These are phyloP conservation scores for Xanthoceras sorbifolium DNA, from an alignment of 345 rosid genomes.

Conservation along the genomic window DNA sequence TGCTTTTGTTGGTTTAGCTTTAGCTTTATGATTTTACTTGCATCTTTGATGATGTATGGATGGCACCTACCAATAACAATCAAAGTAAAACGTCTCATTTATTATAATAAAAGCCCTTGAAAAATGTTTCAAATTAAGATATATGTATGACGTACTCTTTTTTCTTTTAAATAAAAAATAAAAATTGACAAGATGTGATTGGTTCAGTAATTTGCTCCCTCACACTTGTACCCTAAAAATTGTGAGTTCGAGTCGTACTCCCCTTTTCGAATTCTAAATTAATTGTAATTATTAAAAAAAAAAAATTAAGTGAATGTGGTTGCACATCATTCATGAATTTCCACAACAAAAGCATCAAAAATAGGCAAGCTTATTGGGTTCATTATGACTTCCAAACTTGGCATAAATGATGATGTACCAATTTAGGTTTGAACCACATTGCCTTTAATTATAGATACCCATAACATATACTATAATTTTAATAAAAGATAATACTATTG, in stretches of 20 bases:
- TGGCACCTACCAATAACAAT: background rate
- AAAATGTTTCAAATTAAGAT: background rate
- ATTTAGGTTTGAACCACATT: background rate
- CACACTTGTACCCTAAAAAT: too few relatives aligned
- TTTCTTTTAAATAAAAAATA: too few relatives aligned
- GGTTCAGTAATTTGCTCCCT: too few relatives aligned
- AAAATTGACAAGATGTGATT: too few relatives aligned
- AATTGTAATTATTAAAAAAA: too few relatives aligned
- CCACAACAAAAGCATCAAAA: background rate
- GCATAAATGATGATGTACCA: background rate
- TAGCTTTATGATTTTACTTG: background rate
- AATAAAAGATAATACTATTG: background rate
- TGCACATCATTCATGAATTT: background rate
- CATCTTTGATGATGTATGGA: background rate
- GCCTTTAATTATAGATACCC: background rate
- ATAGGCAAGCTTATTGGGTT: slow-evolving; percentile 3
- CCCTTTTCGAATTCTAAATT: too few relatives aligned
- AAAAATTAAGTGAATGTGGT: background rate
- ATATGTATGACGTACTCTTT: too few relatives aligned
- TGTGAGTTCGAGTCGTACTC: too few relatives aligned
- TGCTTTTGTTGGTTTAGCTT: background rate
- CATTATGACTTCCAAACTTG: slow-evolving; percentile 17
- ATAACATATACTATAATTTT: background rate
- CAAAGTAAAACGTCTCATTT: background rate
- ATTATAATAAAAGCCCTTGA: background rate